These are phyloP conservation scores for Hyaloperonospora arabidopsidis DNA, from an alignment of 352 stramenopile genomes.

Conservation along the genomic window DNA sequence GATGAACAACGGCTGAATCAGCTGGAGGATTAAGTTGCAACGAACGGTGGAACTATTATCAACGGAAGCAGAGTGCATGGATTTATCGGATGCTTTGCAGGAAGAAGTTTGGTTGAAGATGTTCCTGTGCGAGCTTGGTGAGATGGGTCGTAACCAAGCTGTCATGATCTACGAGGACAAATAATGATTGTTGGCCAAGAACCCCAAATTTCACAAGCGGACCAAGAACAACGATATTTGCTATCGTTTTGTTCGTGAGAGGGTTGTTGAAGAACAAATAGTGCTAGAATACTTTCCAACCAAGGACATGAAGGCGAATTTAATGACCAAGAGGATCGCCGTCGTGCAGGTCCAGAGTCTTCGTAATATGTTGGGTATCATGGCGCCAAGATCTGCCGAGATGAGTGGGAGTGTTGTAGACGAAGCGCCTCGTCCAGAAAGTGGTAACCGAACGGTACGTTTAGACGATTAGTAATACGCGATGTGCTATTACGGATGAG, in stretches of 20 bases:
- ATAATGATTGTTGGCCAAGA: no score
- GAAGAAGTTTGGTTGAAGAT: not conserved
- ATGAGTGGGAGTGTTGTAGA: no score
- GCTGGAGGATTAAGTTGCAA: not conserved
- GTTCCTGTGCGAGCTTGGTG: no score
- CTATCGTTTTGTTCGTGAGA: not conserved
- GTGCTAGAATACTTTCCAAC: not conserved
- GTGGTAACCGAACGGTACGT: no score
- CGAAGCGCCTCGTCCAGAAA: no score
- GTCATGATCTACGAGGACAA: not conserved
- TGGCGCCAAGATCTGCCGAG: no score
- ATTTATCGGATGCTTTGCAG: not conserved
- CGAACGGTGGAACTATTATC: not conserved
- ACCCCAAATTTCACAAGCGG: no score
- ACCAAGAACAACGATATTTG: no score
- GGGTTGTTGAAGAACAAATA: no score
- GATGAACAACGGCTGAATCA: not conserved
- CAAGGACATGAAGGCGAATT: not conserved
- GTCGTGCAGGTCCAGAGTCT: conserved; percentile 6
- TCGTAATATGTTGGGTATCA: conserved; percentile 46
- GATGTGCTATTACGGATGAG: no score
- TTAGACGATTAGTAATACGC: no score
- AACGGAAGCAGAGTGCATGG: not conserved
- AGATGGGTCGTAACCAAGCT: not conserved
- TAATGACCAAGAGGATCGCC: not conserved